Base-by-base conservation (phyloP, 2,329 filamentous ascomycete species). In the Colletotrichum lentis region DNA sequence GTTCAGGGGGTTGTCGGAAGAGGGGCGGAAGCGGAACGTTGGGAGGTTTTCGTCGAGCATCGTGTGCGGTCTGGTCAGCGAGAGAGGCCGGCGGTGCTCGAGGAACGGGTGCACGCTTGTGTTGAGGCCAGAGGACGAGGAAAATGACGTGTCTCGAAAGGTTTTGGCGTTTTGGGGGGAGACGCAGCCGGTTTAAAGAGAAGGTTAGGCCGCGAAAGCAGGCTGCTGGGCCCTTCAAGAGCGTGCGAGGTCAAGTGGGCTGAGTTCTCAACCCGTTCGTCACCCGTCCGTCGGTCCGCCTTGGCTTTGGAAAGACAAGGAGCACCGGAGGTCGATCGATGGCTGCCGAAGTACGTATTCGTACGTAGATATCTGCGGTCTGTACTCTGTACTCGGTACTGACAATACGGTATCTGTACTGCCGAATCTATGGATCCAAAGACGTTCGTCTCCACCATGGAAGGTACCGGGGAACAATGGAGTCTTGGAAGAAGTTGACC, bases 21-120 rank as follows among this genome's bases (percentile, higher is more conserved):
- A 82, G 22, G 81, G 79, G 71, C 82, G 84, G 76, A 85, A 85
- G 73, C 81, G 84, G 75, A 88, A 90, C 52, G 85, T 93, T 64
- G 94, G 94, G n/a, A 97, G 88, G 79, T 94, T 97, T 78, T 96
- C 93, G 88, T 97, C 94, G 74, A 97, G 86, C 94, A 97, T 97
- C 66, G 71, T 77, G 73, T 66, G 50, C 61, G 62, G 54, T 61
- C 35, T 47, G 8, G 24, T 35, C 3, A 16, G 24, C 6, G 31
- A 31, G 27, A 31, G 8, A 31, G 27, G n/a, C 58, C n/a, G 10
- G 18, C 39, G 22, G 24, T 31, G 27, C 46, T 54, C 58, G 31
- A 54, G 16, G 35, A 20, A 61, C 20, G n/a, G 20, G n/a, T 52
- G 47, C 12, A 18, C 43, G 50, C 22, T 56, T 31, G 27, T 31